phyloP scores from a whole-genome alignment of 345 rosid genomes.

The Syzygium jambos region DNA sequence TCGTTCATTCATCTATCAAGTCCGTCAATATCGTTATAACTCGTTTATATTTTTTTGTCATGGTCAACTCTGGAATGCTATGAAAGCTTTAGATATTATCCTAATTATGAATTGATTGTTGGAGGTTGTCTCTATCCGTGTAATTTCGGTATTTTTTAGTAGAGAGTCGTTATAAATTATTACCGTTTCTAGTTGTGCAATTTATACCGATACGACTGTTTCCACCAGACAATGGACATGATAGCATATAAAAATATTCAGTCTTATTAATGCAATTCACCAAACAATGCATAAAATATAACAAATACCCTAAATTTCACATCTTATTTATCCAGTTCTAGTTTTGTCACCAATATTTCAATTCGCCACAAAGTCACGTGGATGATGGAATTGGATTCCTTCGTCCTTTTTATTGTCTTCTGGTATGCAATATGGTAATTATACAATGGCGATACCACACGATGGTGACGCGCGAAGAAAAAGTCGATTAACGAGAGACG shows the following conservation, averaged over 20 bases:
- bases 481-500: background rate
- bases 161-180: background rate
- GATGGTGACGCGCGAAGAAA: background rate
- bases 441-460: background rate
- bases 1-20: background rate
- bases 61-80: accelerated
- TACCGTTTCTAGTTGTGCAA: background rate
- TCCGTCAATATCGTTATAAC: too few relatives aligned
- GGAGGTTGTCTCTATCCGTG: background rate
- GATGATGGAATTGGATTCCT: background rate
- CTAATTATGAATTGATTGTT: background rate
- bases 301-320: background rate
- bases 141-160: background rate
- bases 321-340: background rate
- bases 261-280: background rate
- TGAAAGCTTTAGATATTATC: background rate
- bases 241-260: too few relatives aligned
- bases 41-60: background rate
- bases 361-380: background rate
- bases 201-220: background rate
- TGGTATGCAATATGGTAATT: background rate
- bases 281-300: background rate
- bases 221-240: background rate
- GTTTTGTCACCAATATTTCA: background rate
- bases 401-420: too few relatives aligned